Percentiles rank a stretch among this genome's conserved stretches.
Evolutionary conservation across 2,329 filamentous ascomycete species (phyloP).

Genomic region (Aspergillus glaucus): DNA sequence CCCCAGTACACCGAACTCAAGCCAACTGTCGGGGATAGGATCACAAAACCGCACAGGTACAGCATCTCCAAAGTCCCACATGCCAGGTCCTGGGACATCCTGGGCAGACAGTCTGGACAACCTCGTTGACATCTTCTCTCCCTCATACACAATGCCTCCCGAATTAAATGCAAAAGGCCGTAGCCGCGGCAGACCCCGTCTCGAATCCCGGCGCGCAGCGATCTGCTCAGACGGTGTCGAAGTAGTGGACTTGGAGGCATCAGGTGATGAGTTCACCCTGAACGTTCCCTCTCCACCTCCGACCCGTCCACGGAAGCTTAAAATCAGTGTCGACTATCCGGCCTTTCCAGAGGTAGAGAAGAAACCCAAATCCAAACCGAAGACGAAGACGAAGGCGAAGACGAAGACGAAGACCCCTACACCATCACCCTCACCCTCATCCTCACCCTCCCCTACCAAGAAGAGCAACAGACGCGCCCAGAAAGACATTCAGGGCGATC

Average conservation of each 20-base stretch:
- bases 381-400: no score
- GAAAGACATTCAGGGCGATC: neutral
- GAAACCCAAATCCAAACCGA: neutral
- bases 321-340: slow-evolving; percentile 15
- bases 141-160: slow-evolving; percentile 14
- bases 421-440: no score
- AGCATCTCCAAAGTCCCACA: slow-evolving; percentile 10
- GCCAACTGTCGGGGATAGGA: slow-evolving; percentile 7
- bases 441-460: neutral
- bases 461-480: neutral
- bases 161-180: slow-evolving; percentile 15
- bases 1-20: slow-evolving; percentile 11
- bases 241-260: slow-evolving; percentile 7
- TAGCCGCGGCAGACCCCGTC: slow-evolving; percentile 9
- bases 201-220: slow-evolving; percentile 6
- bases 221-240: slow-evolving; percentile 5
- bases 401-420: no score
- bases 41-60: neutral
- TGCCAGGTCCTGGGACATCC: slow-evolving; percentile 1
- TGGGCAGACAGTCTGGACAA: slow-evolving; percentile 11
- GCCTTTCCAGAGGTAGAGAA: neutral
- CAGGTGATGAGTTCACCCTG: neutral
- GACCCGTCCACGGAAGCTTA: slow-evolving; percentile 6
- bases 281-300: slow-evolving; percentile 1
- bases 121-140: slow-evolving; percentile 20